Evolutionary conservation across 1,139 yeast genomes (phyloP), one percentile per base, ranked within the genome.

Genomic region (Candida dubliniensis): DNA sequence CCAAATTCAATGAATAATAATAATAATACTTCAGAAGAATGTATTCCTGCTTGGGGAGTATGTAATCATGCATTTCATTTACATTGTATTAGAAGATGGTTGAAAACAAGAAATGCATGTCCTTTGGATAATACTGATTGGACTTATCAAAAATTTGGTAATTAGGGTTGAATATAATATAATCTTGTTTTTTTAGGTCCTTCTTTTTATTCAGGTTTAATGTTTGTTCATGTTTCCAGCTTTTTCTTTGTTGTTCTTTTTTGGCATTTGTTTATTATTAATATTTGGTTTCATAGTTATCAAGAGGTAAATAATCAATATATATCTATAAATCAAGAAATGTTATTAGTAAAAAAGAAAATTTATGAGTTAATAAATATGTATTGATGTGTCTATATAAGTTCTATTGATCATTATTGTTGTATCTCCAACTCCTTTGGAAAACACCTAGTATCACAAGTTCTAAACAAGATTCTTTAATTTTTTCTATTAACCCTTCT

Each of bases 41-140:
- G 99, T 69, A 84, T 88, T 41, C 95, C 96, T 8, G 98, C 98
- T 1, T 91, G 98, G 95, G 99, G 99, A 35, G 80, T 80, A 44
- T 93, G 99, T 69, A 91, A 90, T 60, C 96, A 89, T 61, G 95
- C 96, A 18, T 89, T 89, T 74, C 96, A 89, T 61, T 76, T 91
- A 67, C 99, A 93, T 68, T 93, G 99, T 68, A 95, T 93, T 54
- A 83, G 91, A 42, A 81, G 96, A 57, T 93, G 99, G 99, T 81
- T 95, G 55, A 87, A 87, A 64, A 87, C 96, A n/a, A 84, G 99
- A 69, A 90, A 91, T 51, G 96, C 91, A 29, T 95, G 99, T 74
- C 99, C 99, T 1, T 76, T 95, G 62, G 99, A 93, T 69, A 91
- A 88, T 67, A 83, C 89, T 55, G 96, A 89, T 46, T 95, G 99